These are phyloP conservation scores for Physcomitrium patens DNA, from an alignment of 225 moss, liverwort and hornwort genomes.

Conservation along the genomic window DNA sequence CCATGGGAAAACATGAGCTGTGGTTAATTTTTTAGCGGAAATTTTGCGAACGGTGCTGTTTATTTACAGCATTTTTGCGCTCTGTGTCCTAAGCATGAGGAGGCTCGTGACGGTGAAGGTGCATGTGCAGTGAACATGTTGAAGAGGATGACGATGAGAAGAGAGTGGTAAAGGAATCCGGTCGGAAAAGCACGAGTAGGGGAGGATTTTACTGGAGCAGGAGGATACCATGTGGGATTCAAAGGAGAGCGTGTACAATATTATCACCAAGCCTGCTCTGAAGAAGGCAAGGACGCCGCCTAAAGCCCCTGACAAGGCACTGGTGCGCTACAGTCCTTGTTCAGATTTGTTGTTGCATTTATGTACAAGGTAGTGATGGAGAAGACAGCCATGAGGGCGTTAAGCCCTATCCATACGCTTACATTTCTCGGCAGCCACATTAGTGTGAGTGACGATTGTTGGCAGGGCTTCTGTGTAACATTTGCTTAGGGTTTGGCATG, in stretches of 20 bases:
- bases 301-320: slow-evolving; percentile 28
- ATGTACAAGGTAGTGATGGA: neutral
- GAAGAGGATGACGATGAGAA: neutral
- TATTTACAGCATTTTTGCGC: neutral
- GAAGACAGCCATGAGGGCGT: neutral
- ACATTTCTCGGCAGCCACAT: neutral
- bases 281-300: slow-evolving; percentile 41
- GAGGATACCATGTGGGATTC: slow-evolving; percentile 53
- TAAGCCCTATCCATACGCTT: neutral
- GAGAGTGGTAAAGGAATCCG: neutral
- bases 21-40: neutral
- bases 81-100: neutral
- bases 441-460: neutral
- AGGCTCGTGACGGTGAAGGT: neutral
- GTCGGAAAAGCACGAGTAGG: neutral
- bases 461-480: neutral
- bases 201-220: neutral
- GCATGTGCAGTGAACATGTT: neutral
- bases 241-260: slow-evolving; percentile 41
- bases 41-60: neutral
- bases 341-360: neutral
- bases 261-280: slow-evolving; percentile 30
- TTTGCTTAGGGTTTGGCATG: neutral
- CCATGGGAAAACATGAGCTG: slow-evolving; percentile 9
- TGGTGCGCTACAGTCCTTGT: slow-evolving; percentile 26